Base-by-base conservation (phyloP, 2,329 filamentous ascomycete genomes). In the Fusarium phyllophilum region DNA sequence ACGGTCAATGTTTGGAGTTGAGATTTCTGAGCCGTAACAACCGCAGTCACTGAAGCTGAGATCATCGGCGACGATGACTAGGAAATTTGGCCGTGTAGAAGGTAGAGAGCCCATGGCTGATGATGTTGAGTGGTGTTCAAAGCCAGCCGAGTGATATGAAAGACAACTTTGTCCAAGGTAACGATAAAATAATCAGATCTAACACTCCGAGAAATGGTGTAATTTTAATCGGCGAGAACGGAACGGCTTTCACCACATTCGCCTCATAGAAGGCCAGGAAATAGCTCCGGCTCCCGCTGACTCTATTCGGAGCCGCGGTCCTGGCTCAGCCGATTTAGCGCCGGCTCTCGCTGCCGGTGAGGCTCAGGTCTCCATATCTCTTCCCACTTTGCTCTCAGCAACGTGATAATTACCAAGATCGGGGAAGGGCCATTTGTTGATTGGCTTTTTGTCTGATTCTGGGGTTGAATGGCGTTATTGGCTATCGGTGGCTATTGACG, bases 1-100 rank as follows among this genome's bases (percentile, higher is more conserved):
- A 24, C 58, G 66, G 42, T 80, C 75, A 22, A 82, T 77, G 15
- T 80, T 75, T 11, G 81, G 79, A 0, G 81, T 82, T 22, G 73
- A 56, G 54, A 82, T 82, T 60, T 82, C 81, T n/a, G 74, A 76
- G 59, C 80, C 79, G 45, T 78, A 82, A 58, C 77, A 78, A 14
- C 75, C 72, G 24, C 77, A 68, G 62, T 82, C 81, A 49, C 75
- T 78, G 67, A 80, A 82, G 44, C 80, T 80, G 8, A 82, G 76
- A 64, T 82, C 81, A 64, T 82, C 81, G 10, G 80, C 81, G 14
- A 82, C 78, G 31, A 82, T 80, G 58, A 82, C 66, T 8, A 82
- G 72, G 60, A 82, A 81, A 58, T 82, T 82, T 24, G 79, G 80
- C 12, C 77, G 85, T 51, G 51, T 58, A 13, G 31, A 20, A 20